Evolutionary conservation across 2,329 filamentous ascomycete species (phyloP), one percentile per base, ranked within the genome.

Genomic region (Thelonectria blattea): DNA sequence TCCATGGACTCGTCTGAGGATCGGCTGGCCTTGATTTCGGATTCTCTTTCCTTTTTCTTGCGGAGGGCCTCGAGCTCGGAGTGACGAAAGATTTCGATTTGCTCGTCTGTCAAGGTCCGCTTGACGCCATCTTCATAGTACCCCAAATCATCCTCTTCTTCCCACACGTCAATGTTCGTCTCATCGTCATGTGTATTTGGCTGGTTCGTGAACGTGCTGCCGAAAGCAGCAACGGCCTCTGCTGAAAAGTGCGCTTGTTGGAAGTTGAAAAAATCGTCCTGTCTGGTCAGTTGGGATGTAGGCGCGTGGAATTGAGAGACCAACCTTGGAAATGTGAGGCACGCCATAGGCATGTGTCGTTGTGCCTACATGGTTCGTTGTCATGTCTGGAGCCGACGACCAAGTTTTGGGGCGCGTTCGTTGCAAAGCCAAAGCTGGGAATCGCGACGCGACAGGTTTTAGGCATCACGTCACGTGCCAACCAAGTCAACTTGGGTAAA

Each of bases 11-110:
- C 68, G 41, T 66, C 57, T 7, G 65, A 61, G 12, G 64, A 52
- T 15, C 51, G 45, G 14, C 39, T 45, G 45, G 42, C 45, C 42
- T 60, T 64, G 12, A 42, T 15, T 17, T 39, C 22, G 1, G 51
- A 18, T 17, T 70, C 74, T 58, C 74, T 79, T 43, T 76, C 75
- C 52, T 76, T 73, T 61, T 83, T 79, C 63, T 86, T 85, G 24
- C 91, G 79, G 41, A 96, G 79, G 12, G 85, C 78, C 71, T 95
- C 88, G 20, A 96, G 84, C 75, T 98, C 94, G 2, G 91, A 94
- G 72, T 96, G 92, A 62, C 93, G 85, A 74, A 97, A 97, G 62
- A 97, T 94, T 54, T 87, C 86, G 67, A 97, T 92, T 79, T 97
- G 91, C 68, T 93, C 91, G 71, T 97, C 91, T 10, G 93, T 97